phyloP scores from a whole-genome alignment of 257 asterid genomes.

The Handroanthus guayacan region DNA sequence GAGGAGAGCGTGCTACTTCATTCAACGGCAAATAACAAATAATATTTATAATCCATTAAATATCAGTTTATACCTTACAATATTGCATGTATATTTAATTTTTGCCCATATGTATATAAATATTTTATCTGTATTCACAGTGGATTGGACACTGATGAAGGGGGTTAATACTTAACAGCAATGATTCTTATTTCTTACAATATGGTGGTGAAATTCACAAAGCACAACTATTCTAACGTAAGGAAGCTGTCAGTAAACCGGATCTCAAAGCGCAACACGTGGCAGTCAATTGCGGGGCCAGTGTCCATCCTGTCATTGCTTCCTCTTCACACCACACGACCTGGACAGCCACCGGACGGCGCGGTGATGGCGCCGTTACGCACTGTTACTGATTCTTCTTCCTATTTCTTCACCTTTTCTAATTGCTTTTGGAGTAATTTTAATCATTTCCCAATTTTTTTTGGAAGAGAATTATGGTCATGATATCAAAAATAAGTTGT shows the following conservation, averaged over 20 bases:
- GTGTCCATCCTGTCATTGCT: conserved; percentile 51
- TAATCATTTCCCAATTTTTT: not conserved
- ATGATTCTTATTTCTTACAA: not conserved
- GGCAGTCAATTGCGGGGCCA: conserved; percentile 40
- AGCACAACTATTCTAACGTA: conserved; percentile 32
- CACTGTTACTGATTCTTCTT: conserved; percentile 52
- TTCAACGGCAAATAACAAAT: no score
- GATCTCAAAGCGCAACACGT: conserved; percentile 33
- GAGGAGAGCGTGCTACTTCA: no score
- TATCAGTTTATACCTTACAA: no score
- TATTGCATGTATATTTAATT: no score
- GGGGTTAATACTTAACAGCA: not conserved
- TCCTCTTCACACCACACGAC: conserved; percentile 47
- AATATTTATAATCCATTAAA: no score
- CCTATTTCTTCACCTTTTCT: not conserved
- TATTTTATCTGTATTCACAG: no score
- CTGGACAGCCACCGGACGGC: conserved; percentile 67
- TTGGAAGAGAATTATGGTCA: no score
- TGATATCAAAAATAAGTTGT: no score
- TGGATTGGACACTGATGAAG: no score
- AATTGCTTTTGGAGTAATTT: not conserved
- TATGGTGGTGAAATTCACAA: not conserved
- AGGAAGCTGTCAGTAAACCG: conserved; percentile 34
- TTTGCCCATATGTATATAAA: no score
- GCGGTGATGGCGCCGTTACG: conserved; percentile 68